These are phyloP conservation scores for Papilionanthe hybrid DNA, from an alignment of 116 monocot genomes.

Conservation along the genomic window DNA sequence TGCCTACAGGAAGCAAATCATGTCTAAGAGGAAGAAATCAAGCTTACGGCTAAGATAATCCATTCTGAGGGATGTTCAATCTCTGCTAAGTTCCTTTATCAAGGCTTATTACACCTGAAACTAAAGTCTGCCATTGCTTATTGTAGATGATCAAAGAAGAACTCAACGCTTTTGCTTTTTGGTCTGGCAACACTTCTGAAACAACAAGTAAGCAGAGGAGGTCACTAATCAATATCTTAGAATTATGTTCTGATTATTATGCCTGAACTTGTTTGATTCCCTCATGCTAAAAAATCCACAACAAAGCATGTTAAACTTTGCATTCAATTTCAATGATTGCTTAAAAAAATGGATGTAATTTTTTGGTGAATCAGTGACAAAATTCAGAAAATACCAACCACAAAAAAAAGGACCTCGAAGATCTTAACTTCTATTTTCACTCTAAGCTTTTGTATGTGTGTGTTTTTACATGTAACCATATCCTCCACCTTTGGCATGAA, in stretches of 20 bases:
- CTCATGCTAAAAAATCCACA: neutral
- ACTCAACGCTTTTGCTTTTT: neutral
- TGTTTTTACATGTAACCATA: too few relatives aligned
- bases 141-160: neutral
- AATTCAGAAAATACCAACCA: neutral
- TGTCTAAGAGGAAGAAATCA: neutral
- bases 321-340: neutral
- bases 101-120: neutral
- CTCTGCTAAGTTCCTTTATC: neutral
- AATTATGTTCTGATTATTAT: neutral
- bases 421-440: neutral
- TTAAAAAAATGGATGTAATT: neutral
- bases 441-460: neutral
- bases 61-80: slow-evolving; percentile 2
- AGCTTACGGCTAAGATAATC: slow-evolving; percentile 8
- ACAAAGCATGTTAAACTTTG: neutral
- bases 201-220: neutral
- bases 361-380: neutral
- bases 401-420: neutral
- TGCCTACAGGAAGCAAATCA: neutral
- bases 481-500: too few relatives aligned
- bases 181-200: neutral
- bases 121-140: neutral
- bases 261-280: neutral
- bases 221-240: neutral